These are phyloP conservation scores for Adansonia gregorii DNA, from an alignment of 441 rosid genomes.

Conservation along the genomic window DNA sequence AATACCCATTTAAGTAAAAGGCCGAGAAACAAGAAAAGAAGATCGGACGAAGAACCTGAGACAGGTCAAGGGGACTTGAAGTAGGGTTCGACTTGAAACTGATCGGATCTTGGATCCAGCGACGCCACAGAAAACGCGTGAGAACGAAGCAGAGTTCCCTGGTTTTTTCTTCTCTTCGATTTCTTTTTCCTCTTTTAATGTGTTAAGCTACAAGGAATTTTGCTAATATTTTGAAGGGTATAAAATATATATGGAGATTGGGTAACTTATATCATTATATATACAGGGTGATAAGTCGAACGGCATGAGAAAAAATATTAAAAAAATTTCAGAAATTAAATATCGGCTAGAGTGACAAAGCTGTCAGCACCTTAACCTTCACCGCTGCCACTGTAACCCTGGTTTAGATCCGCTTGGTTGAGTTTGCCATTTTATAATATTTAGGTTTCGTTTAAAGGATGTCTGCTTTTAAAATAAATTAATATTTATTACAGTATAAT, in stretches of 20 bases:
- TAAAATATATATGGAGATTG: neutral
- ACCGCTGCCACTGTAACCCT: neutral
- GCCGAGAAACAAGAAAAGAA: neutral
- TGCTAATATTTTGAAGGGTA: neutral
- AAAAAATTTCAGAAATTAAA: neutral
- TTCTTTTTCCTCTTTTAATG: neutral
- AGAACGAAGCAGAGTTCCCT: slow-evolving; percentile 16
- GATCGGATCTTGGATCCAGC: slow-evolving; percentile 15
- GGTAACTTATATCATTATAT: neutral
- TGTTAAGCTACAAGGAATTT: neutral
- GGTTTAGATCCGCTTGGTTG: neutral
- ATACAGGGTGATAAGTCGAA: neutral
- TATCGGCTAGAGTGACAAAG: neutral
- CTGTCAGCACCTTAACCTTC: neutral
- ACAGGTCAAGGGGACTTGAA: neutral
- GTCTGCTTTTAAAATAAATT: too few species aligned
- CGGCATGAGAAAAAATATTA: neutral
- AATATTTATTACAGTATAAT: too few species aligned
- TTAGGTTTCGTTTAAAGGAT: too few species aligned
- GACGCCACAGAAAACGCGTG: slow-evolving; percentile 2
- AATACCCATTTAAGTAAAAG: neutral
- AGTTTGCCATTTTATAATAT: neutral
- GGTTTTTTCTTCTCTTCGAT: slow-evolving; percentile 2
- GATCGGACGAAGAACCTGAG: slow-evolving; percentile 22
- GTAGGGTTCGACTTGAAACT: neutral